Base-by-base conservation (phyloP, 225 moss, liverwort and hornwort genomes). In the Ulota crispa region DNA sequence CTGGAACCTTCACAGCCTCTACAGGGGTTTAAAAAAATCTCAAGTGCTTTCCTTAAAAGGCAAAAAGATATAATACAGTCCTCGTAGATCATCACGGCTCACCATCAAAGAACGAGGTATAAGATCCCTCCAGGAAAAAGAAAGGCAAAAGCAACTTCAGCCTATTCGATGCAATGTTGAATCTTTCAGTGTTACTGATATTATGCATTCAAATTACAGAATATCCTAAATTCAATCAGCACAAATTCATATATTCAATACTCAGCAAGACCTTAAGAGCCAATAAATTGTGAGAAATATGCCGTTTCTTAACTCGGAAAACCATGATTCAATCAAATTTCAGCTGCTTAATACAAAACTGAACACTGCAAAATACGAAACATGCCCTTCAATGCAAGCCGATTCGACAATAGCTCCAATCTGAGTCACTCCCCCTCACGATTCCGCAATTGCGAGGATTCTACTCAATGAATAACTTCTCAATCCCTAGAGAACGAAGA, bases 101-200 rank as follows among this genome's bases (percentile, higher is more conserved):
- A 78, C 21, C 34, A 27, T 13, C 31, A 65, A 47, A 34, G 26
- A 69, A 59, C 71, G 30, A 56, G 65, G 56, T 2, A 56, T 6
- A 66, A 72, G 23, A 60, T 68, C 47, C 47, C 47, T 70, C 76
- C 64, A 71, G 26, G 31, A 20, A 31, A 31, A 67, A 73, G 54
- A 27, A 45, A 32, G 32, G 1, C 52, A 64, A 69, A 21, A 8
- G 41, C 11, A 55, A 43, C 19, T 20, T n/a, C 20, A 60, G 18
- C n/a, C 12, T 7, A 43, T 28, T 47, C 28, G 3, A 28, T 34
- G 12, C 2, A 62, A 31, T 14, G 68, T 36, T 42, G 72, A 87
- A 80, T 61, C 80, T 76, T 72, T 19, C 4, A 37, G 43, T 15
- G 34, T 45, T 36, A 55, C 59, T 71, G 70, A 86, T 13, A 43